These are phyloP conservation scores for Botryosphaeria agaves DNA, from an alignment of 2,329 filamentous ascomycete genomes.

Conservation along the genomic window DNA sequence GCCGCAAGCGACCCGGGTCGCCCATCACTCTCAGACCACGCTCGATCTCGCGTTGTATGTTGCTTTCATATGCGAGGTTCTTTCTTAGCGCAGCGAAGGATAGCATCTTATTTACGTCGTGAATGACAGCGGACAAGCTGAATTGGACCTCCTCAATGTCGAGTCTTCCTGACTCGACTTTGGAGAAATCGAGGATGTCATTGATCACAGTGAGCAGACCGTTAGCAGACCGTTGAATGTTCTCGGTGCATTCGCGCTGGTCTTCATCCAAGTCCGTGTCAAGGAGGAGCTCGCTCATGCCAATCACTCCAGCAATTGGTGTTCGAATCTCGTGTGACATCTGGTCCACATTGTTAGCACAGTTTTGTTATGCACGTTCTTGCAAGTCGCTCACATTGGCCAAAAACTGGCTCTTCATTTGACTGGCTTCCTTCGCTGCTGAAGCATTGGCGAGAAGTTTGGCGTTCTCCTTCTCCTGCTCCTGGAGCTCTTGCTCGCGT, in stretches of 20 bases:
- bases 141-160: conserved; percentile 73
- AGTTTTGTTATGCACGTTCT: not conserved
- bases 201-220: conserved; percentile 77
- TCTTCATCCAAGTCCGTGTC: conserved; percentile 53
- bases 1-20: conserved; percentile 66
- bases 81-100: conserved; percentile 70
- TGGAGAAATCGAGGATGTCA: conserved; percentile 80
- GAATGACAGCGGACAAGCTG: conserved; percentile 52
- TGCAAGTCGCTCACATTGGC: conserved; percentile 32
- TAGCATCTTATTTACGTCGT: conserved; percentile 75
- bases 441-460: conserved; percentile 56
- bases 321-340: conserved; percentile 71
- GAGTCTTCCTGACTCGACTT: conserved; percentile 60
- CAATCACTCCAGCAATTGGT: conserved; percentile 64
- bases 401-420: conserved; percentile 64
- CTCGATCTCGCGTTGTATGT: conserved; percentile 44
- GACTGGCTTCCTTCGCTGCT: conserved; percentile 63
- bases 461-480: conserved; percentile 51
- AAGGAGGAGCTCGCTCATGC: conserved; percentile 58
- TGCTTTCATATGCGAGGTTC: conserved; percentile 52
- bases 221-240: conserved; percentile 64
- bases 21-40: conserved; percentile 65
- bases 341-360: conserved; percentile 30
- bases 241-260: conserved; percentile 57
- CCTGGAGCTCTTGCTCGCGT: conserved; percentile 43